Base-by-base conservation (phyloP, 495 filamentous ascomycete species). In the Cercophora samala region DNA sequence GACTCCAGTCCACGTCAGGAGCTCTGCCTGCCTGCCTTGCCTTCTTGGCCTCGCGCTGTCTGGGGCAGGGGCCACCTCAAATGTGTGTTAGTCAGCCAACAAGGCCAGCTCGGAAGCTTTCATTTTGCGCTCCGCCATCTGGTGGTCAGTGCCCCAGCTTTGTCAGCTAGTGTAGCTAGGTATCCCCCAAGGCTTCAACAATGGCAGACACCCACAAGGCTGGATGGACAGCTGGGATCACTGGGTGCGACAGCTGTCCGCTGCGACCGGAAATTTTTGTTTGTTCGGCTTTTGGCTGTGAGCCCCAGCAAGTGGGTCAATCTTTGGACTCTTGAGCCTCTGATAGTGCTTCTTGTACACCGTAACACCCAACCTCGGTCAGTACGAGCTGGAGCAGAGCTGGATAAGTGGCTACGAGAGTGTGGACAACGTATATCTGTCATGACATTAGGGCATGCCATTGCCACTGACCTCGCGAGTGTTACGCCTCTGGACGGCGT, bases 331-430 rank as follows among this genome's bases (percentile, higher is more conserved):
- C 29, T 60, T 25, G 66, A 67, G 69, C 69, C 65, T 58, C 61
- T n/a, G n/a, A n/a, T n/a, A n/a, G n/a, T n/a, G n/a, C n/a, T n/a
- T n/a, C 26, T 67, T 69, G 73, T 72, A 68, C 68, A 62, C 61
- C 65, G 73, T 75, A 75, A 72, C 73, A 75, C 73, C 58, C 51
- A 62, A 55, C 62, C 17, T 54, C 55, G 4, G 52, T 62, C 65
- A 63, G 23, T 42, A 8, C 60, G 6, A 37, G 18, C 25, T 42
- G 21, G 5, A 8, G 17, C 17, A 25, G n/a, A 25, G 23, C 17
- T 25, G 22, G 58, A 25, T 26, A 6, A 17, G 66, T 62, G 55
- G 65, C 63, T 66, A 19, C 26, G 23, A 19, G 58, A 8, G 13
- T 60, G 1, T 23, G 6, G 21, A 25, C 26, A 4, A 15, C 17